phyloP scores from a whole-genome alignment of 2,329 filamentous ascomycete genomes.

The Acephala macrosclerotiorum region DNA sequence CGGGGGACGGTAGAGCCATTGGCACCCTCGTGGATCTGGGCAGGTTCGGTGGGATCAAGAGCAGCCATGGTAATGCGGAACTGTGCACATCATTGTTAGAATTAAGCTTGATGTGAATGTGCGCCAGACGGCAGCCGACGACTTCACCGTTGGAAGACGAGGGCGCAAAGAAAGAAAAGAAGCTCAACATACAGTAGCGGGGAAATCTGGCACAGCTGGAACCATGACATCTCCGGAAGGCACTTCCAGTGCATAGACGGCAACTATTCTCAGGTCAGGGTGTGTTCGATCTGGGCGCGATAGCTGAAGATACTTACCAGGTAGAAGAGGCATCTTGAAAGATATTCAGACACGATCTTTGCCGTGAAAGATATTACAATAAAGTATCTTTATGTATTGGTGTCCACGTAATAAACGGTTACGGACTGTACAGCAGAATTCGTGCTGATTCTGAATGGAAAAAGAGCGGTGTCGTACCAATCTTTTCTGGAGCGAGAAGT shows the following conservation, averaged over 20 bases:
- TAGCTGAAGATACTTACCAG: conserved; percentile 42
- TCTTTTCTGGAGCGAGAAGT: conserved; percentile 25
- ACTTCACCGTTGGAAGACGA: background rate
- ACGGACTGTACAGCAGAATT: conserved; percentile 20
- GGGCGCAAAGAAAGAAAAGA: background rate
- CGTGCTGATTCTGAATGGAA: conserved; percentile 21
- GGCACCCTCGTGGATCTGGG: conserved; percentile 69
- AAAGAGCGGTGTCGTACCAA: conserved; percentile 32
- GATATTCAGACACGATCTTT: conserved; percentile 16
- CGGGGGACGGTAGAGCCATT: conserved; percentile 70
- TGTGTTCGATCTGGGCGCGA: background rate
- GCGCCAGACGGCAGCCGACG: background rate
- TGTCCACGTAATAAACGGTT: conserved; percentile 4
- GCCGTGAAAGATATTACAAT: background rate
- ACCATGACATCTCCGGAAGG: conserved; percentile 85
- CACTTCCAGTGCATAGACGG: conserved; percentile 91
- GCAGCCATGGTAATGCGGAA: conserved; percentile 99
- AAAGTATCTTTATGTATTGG: background rate
- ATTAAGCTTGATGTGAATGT: conserved; percentile 7
- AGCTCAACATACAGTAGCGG: conserved; percentile 75
- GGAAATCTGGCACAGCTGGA: conserved; percentile 79
- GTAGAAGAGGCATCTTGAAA: conserved; percentile 61
- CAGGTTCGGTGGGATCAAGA: conserved; percentile 84
- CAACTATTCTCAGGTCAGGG: conserved; percentile 55
- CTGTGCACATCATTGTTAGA: conserved; percentile 53